Percentiles rank a stretch among this genome's conserved stretches.
phyloP scores from a whole-genome alignment of 805 yeast species.

The Wickerhamomyces rabaulensis region DNA sequence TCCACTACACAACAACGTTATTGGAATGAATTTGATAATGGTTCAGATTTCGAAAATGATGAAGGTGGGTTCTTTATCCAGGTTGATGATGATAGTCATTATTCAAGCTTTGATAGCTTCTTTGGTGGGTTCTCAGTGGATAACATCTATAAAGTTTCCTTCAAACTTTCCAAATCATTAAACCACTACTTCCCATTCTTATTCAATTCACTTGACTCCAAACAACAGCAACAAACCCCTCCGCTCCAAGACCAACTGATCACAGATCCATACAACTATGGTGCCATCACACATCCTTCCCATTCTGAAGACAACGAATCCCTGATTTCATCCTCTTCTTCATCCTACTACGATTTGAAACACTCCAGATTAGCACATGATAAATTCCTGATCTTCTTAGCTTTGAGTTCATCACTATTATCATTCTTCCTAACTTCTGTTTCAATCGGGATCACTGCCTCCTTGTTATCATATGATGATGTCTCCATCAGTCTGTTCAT shows the following conservation, averaged over 20 bases:
- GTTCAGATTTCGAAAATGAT: slow-evolving; percentile 45
- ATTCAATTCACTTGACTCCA: slow-evolving; percentile 7
- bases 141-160: slow-evolving; percentile 21
- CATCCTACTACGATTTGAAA: not conserved
- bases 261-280: not conserved
- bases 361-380: slow-evolving; percentile 30
- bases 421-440: slow-evolving; percentile 38
- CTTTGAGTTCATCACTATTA: slow-evolving; percentile 32
- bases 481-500: slow-evolving; percentile 19
- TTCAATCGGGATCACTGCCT: slow-evolving; percentile 38
- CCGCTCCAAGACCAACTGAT: not conserved
- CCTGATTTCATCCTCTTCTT: slow-evolving; percentile 7
- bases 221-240: not conserved
- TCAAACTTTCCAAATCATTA: slow-evolving; percentile 7
- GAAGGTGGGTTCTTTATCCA: slow-evolving; percentile 32
- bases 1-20: slow-evolving; percentile 30
- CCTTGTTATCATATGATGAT: slow-evolving; percentile 20
- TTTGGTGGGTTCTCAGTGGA: slow-evolving; percentile 23
- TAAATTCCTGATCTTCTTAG: slow-evolving; percentile 38
- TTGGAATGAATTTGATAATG: slow-evolving; percentile 67
- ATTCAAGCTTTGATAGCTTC: slow-evolving; percentile 7
- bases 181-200: slow-evolving; percentile 16
- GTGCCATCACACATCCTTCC: not conserved
- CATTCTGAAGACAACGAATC: slow-evolving; percentile 13
- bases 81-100: slow-evolving; percentile 26